Percentiles rank a stretch among this genome's conserved stretches.
These are phyloP conservation scores for Aureobasidium sp. DNA, from an alignment of 2,329 filamentous ascomycete genomes.

Conservation along the genomic window DNA sequence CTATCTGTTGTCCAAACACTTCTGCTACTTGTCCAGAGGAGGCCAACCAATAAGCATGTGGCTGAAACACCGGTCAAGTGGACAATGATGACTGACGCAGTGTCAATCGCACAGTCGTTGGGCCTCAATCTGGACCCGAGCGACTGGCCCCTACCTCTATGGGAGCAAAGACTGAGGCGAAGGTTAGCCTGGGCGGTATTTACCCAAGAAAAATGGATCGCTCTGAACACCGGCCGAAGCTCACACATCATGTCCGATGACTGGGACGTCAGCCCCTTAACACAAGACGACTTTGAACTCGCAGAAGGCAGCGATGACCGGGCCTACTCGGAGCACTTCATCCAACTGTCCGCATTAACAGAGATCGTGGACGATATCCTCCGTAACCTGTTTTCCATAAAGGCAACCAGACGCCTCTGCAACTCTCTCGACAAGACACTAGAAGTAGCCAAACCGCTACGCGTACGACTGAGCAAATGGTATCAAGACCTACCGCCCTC, in stretches of 20 bases:
- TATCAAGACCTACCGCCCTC: slow-evolving; percentile 31
- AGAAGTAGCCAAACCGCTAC: slow-evolving; percentile 41
- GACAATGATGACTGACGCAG: slow-evolving; percentile 27
- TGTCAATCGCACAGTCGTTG: slow-evolving; percentile 50
- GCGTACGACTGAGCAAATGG: slow-evolving; percentile 42
- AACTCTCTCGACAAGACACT: slow-evolving; percentile 34
- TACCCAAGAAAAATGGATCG: slow-evolving; percentile 57
- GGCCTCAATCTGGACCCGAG: slow-evolving; percentile 54
- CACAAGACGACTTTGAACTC: slow-evolving; percentile 36
- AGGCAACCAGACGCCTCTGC: slow-evolving; percentile 34
- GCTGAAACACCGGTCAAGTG: slow-evolving; percentile 28
- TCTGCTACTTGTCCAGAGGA: slow-evolving; percentile 25
- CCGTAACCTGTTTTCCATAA: slow-evolving; percentile 29
- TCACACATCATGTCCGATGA: slow-evolving; percentile 46
- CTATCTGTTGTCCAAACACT: slow-evolving; percentile 25
- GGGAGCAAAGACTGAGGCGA: slow-evolving; percentile 54
- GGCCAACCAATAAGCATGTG: slow-evolving; percentile 26
- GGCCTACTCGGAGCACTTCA: slow-evolving; percentile 34
- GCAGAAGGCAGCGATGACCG: slow-evolving; percentile 14
- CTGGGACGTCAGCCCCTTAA: slow-evolving; percentile 45
- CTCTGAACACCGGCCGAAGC: slow-evolving; percentile 49
- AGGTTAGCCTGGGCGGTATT: slow-evolving; percentile 56
- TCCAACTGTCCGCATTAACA: slow-evolving; percentile 43
- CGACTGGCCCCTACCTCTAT: slow-evolving; percentile 52
- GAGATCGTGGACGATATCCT: slow-evolving; percentile 45